Evolutionary conservation across 495 filamentous ascomycete genomes (phyloP).

Genomic region (Penicillium maclennaniae): DNA sequence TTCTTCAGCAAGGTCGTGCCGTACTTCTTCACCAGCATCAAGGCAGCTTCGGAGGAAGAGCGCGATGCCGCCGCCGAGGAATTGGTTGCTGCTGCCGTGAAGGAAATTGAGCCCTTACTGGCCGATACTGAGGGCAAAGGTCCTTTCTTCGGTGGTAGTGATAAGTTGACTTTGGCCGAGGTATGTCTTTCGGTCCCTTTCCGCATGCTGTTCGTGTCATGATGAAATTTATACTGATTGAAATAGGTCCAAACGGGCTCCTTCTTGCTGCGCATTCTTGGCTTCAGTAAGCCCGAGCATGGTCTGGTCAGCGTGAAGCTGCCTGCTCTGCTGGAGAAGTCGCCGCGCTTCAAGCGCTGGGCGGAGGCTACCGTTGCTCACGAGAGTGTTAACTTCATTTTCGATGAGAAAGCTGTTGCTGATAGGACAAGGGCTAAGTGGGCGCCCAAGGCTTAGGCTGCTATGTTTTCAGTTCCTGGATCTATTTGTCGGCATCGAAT

Average conservation of each 20-base stretch:
- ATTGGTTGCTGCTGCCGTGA: slow-evolving; percentile 53
- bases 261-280: slow-evolving; percentile 58
- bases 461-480: slow-evolving; percentile 1
- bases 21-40: slow-evolving; percentile 41
- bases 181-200: slow-evolving; percentile 39
- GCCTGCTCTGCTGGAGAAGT: slow-evolving; percentile 43
- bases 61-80: slow-evolving; percentile 30
- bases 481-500: slow-evolving; percentile 1
- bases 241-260: slow-evolving; percentile 60
- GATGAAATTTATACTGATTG: not conserved
- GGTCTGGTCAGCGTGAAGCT: slow-evolving; percentile 50
- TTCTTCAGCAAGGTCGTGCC: slow-evolving; percentile 60
- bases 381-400: slow-evolving; percentile 67
- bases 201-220: not conserved
- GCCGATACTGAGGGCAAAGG: slow-evolving; percentile 44
- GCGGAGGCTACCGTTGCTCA: slow-evolving; percentile 55
- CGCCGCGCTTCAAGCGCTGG: slow-evolving; percentile 68
- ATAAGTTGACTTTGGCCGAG: slow-evolving; percentile 73
- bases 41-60: slow-evolving; percentile 33
- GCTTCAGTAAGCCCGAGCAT: slow-evolving; percentile 45
- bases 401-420: slow-evolving; percentile 37
- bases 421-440: slow-evolving; percentile 22
- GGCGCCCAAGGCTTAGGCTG: slow-evolving; percentile 23
- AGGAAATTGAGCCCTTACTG: slow-evolving; percentile 73
- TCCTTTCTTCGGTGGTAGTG: slow-evolving; percentile 80